Evolutionary conservation across 2,329 filamentous ascomycete species (phyloP).

Genomic region (Aureobasidium subglaciale): DNA sequence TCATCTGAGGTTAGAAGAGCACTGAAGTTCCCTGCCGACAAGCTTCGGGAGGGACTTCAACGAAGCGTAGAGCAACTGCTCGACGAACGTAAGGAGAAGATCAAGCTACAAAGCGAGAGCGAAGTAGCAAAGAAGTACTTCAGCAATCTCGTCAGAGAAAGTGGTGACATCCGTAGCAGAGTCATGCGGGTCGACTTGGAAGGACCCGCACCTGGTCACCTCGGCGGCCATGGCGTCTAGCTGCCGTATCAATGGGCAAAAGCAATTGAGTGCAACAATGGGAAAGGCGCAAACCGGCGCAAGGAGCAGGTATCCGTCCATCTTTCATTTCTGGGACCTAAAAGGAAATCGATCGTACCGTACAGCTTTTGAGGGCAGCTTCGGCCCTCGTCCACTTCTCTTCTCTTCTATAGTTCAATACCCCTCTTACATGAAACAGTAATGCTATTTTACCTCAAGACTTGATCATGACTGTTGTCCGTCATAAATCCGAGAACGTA

Average conservation of each 20-base stretch:
- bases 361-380: constrained; percentile 2
- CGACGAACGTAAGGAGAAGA: constrained; percentile 68
- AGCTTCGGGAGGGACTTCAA: constrained; percentile 74
- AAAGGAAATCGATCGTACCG: background rate
- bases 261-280: background rate
- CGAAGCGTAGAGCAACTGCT: constrained; percentile 76
- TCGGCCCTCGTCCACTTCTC: background rate
- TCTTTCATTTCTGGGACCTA: background rate
- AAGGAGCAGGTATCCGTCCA: constrained; percentile 4
- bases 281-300: constrained; percentile 5
- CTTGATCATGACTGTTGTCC: background rate
- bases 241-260: constrained; percentile 3
- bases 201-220: constrained; percentile 38
- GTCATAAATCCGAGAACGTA: too few species aligned
- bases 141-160: constrained; percentile 66
- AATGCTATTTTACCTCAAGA: constrained; percentile 6
- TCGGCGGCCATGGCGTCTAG: constrained; percentile 10
- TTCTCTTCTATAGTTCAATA: constrained; percentile 13
- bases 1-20: constrained; percentile 80
- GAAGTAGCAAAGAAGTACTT: constrained; percentile 89
- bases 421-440: constrained; percentile 11
- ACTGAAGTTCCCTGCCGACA: constrained; percentile 78
- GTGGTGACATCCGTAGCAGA: constrained; percentile 40
- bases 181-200: constrained; percentile 49
- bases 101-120: constrained; percentile 74